A percentile compares a stretch with the other conserved stretches of the same genome.
Conservation (phyloP, 495 filamentous ascomycete genomes). For the Neurospora sp. region DNA sequence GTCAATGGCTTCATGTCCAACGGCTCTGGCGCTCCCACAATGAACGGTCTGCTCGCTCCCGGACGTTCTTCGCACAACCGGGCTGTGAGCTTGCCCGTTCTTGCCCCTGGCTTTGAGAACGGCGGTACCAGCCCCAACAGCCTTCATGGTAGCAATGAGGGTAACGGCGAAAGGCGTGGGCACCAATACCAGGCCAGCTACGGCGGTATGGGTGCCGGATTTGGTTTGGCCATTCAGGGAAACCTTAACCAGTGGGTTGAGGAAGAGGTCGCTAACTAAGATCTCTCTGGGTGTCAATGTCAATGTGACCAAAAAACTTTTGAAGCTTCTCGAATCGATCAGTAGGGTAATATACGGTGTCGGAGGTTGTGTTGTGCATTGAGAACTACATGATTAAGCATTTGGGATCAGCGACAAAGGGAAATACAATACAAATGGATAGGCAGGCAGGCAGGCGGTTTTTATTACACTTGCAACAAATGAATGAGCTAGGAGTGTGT, state of each 20-base stretch:
- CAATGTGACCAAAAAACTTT: neutral
- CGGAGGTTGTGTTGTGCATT: neutral
- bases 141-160: constrained; percentile 27
- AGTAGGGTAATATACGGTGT: constrained; percentile 1
- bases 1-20: constrained; percentile 36
- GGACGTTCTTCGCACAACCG: constrained; percentile 69
- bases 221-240: constrained; percentile 41
- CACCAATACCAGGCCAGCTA: constrained; percentile 48
- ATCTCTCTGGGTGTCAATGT: neutral
- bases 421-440: neutral
- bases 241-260: constrained; percentile 46
- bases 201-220: constrained; percentile 40
- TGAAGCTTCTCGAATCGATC: neutral
- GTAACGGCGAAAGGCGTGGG: constrained; percentile 36
- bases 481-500: neutral
- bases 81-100: constrained; percentile 71
- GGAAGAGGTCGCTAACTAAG: constrained; percentile 44
- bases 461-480: neutral
- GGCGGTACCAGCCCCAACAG: constrained; percentile 37
- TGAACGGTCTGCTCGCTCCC: constrained; percentile 67
- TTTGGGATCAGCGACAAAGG: neutral
- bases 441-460: neutral
- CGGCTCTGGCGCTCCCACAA: constrained; percentile 53
- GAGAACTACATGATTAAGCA: neutral
- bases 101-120: constrained; percentile 43